Evolutionary conservation across 257 asterid species (phyloP), one percentile per base, ranked within the genome.

Genomic region (Solanum rostratum): DNA sequence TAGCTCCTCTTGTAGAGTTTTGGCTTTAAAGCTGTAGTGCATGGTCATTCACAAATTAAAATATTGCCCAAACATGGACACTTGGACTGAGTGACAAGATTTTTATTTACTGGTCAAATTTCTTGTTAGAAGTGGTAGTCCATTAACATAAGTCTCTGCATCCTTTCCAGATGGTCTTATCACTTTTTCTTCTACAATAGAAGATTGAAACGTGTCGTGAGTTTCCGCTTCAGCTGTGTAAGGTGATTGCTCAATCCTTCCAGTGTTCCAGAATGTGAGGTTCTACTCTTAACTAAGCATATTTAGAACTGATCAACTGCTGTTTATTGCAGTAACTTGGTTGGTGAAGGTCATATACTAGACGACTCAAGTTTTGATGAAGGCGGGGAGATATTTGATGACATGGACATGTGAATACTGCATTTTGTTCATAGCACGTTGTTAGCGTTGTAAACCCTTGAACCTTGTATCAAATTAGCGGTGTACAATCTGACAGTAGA

Each of bases 131-230:
- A 3, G 39, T 24, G 43, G 43, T 46, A 66, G 73, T 79, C n/a
- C 55, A 54, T 84, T 71, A 83, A 71, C 43, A 86, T n/a, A 37
- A 16, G 41, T 55, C 29, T 68, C 16, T 69, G 45, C 65, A 54
- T 86, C 37, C 84, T 46, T 81, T 84, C 54, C 92, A 97, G 99
- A 91, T 97, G 98, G 98, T 93, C 98, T 1, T 94, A 91, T 84
- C 95, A 95, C 90, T 94, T 95, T 93, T 97, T 97, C 93, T 97
- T 97, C 93, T 97, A 97, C 94, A 94, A 95, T 85, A 91, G 97
- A 87, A 94, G 89, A 89, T 92, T 94, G 87, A 95, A 92, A 89
- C 97, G 99, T 4, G 93, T 97, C 33, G 97, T 95, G 66, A 93
- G 94, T 94, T 94, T 95, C 76, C 97, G 93, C 62, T 97, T 95